Conservation (phyloP, 2,329 filamentous ascomycete genomes). For the Raffaelea ambrosiae region DNA sequence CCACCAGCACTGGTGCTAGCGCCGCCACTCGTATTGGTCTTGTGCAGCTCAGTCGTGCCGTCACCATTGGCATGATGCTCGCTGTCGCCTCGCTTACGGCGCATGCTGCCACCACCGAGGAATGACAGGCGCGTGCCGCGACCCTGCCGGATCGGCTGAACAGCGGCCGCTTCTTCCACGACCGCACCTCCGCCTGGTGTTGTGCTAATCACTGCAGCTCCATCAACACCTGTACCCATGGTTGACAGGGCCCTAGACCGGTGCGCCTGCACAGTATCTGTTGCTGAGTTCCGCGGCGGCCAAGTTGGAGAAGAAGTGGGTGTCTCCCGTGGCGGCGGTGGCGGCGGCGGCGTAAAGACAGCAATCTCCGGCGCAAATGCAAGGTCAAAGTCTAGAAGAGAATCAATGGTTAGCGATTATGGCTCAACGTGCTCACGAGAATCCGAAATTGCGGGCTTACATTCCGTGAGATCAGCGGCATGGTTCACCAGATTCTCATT, state of each 20-base stretch:
- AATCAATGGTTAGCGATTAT: background rate
- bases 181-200: background rate
- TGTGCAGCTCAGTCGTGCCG: conserved; percentile 5
- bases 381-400: conserved; percentile 44
- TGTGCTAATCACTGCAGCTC: background rate
- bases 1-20: conserved; percentile 14
- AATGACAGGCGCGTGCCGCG: conserved; percentile 50
- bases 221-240: conserved; percentile 14
- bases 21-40: conserved; percentile 9
- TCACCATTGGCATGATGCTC: conserved; percentile 9
- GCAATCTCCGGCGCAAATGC: conserved; percentile 59
- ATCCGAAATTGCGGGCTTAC: conserved; percentile 39
- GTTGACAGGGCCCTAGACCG: conserved; percentile 23
- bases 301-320: conserved; percentile 34
- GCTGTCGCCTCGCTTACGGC: conserved; percentile 10
- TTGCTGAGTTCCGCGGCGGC: conserved; percentile 40
- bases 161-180: conserved; percentile 39
- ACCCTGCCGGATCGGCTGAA: conserved; percentile 40
- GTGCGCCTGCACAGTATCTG: conserved; percentile 19
- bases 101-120: conserved; percentile 35
- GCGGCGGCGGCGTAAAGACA: conserved; percentile 45
- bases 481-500: conserved; percentile 48
- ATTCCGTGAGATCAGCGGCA: conserved; percentile 52
- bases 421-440: background rate
- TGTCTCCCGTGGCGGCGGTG: conserved; percentile 30